These are phyloP conservation scores for Trichoderma lentiforme DNA, from an alignment of 2,329 filamentous ascomycete species.

Conservation along the genomic window DNA sequence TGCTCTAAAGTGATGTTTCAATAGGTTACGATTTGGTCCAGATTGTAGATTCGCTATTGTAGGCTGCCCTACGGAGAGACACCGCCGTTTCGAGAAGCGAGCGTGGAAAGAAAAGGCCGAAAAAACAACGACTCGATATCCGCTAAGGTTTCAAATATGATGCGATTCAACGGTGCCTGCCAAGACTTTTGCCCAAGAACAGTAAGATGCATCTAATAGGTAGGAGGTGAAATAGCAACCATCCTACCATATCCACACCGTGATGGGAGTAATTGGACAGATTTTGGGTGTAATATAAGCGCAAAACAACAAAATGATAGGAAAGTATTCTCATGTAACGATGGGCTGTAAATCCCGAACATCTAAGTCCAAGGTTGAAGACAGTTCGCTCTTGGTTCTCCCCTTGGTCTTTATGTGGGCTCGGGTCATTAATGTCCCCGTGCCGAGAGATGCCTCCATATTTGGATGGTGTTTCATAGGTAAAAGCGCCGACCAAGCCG, in stretches of 20 bases:
- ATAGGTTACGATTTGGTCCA: background rate
- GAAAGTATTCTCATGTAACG: background rate
- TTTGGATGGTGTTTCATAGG: no score
- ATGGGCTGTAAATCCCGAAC: background rate
- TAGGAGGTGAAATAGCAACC: background rate
- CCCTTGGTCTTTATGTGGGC: background rate
- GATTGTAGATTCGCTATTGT: background rate
- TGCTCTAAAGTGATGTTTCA: background rate
- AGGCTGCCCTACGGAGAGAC: background rate
- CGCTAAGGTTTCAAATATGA: background rate
- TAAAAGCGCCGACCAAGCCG: background rate
- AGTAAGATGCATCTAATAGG: background rate
- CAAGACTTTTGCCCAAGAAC: background rate
- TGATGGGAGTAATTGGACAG: background rate
- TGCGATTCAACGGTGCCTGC: background rate
- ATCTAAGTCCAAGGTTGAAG: background rate
- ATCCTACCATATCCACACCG: background rate
- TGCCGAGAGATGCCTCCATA: background rate
- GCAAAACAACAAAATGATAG: background rate
- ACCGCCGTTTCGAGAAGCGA: background rate
- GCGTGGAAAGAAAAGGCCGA: background rate
- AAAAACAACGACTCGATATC: background rate
- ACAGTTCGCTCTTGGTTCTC: background rate
- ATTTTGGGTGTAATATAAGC: background rate
- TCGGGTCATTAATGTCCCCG: background rate